phyloP scores from a whole-genome alignment of 805 yeast species.

The Saturnispora halmiae region DNA sequence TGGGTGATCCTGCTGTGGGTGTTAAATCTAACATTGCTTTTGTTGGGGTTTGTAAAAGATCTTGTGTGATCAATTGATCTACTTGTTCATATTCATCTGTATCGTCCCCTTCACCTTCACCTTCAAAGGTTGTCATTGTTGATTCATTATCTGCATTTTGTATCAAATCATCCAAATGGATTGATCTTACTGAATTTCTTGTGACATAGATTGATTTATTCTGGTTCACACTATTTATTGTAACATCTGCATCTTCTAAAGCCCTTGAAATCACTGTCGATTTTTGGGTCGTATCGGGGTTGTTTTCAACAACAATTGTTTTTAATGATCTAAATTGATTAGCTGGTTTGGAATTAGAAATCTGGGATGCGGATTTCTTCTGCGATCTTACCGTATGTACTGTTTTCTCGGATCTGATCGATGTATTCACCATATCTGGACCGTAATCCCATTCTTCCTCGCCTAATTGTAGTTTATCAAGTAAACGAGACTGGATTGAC shows the following conservation, averaged over 20 bases:
- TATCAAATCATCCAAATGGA: constrained; percentile 15
- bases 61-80: neutral
- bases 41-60: constrained; percentile 11
- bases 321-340: constrained; percentile 26
- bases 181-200: constrained; percentile 14
- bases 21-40: constrained; percentile 7
- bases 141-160: constrained; percentile 9
- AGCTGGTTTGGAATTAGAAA: constrained; percentile 17
- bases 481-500: constrained; percentile 18
- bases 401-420: constrained; percentile 3
- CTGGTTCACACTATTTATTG: constrained; percentile 16
- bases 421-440: constrained; percentile 1
- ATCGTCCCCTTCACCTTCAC: constrained; percentile 5
- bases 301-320: constrained; percentile 17
- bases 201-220: constrained; percentile 11
- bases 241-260: constrained; percentile 19
- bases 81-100: too few relatives aligned
- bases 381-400: constrained; percentile 5
- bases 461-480: constrained; percentile 26
- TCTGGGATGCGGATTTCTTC: constrained; percentile 1
- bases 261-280: constrained; percentile 19
- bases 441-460: constrained; percentile 25
- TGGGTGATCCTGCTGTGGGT: constrained; percentile 13
- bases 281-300: constrained; percentile 12
- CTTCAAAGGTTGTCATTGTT: constrained; percentile 4